These are phyloP conservation scores for Claviceps sp. DNA, from an alignment of 2,329 filamentous ascomycete species.

Conservation along the genomic window DNA sequence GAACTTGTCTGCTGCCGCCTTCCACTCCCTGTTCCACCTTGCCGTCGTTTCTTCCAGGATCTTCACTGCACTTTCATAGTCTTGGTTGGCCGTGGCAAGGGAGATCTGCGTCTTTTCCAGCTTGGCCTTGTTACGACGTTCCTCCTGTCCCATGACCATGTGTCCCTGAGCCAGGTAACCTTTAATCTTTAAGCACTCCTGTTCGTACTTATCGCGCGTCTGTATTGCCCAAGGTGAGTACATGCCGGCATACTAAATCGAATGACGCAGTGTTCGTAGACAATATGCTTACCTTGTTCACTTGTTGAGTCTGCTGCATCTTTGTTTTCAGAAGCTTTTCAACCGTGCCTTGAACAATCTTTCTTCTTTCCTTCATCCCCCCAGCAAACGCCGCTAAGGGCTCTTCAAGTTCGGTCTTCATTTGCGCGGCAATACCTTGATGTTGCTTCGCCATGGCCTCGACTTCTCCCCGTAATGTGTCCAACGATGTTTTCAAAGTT, in stretches of 20 bases:
- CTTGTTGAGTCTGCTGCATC: slow-evolving; percentile 74
- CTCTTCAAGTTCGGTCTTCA: slow-evolving; percentile 93
- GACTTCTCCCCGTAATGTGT: slow-evolving; percentile 76
- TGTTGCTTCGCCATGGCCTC: slow-evolving; percentile 93
- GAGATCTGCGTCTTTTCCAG: slow-evolving; percentile 98
- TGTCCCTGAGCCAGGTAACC: slow-evolving; percentile 96
- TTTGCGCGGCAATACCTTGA: slow-evolving; percentile 76
- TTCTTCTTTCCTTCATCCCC: slow-evolving; percentile 89
- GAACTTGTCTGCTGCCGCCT: slow-evolving; percentile 94
- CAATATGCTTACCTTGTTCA: slow-evolving; percentile 63
- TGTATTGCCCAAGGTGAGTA: slow-evolving; percentile 18
- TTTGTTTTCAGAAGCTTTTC: slow-evolving; percentile 92
- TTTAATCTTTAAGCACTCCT: slow-evolving; percentile 96
- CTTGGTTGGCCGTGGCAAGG: slow-evolving; percentile 75
- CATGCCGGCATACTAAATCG: neutral
- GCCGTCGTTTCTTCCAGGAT: slow-evolving; percentile 87
- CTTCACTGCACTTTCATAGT: slow-evolving; percentile 90
- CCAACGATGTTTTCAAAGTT: slow-evolving; percentile 69
- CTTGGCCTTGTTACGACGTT: slow-evolving; percentile 97
- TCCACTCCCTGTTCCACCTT: slow-evolving; percentile 97
- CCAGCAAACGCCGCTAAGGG: slow-evolving; percentile 83
- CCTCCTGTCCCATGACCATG: slow-evolving; percentile 99
- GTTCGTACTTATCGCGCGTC: slow-evolving; percentile 88
- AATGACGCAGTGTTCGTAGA: neutral
- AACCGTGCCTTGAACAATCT: slow-evolving; percentile 88